Percentiles rank a stretch among this genome's conserved stretches.
phyloP scores from a whole-genome alignment of 306 rosid genomes.

The Sophora flavescens region DNA sequence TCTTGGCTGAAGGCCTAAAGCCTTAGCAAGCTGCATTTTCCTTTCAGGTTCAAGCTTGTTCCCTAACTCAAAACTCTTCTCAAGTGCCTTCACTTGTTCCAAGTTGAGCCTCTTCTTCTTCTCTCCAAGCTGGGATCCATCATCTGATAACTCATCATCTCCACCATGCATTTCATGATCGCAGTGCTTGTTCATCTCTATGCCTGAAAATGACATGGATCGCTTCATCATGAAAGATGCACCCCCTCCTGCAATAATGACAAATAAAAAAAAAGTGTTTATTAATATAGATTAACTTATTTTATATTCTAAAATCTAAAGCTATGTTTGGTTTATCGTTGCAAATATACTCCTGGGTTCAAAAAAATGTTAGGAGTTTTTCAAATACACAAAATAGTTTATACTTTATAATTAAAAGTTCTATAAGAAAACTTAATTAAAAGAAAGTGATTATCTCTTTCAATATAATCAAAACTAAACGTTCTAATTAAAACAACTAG shows the following conservation, averaged over 20 bases:
- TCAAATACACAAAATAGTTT: too few relatives aligned
- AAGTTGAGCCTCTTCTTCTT: slow-evolving; percentile 87
- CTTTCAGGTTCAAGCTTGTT: slow-evolving; percentile 97
- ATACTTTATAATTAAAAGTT: too few relatives aligned
- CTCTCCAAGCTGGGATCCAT: slow-evolving; percentile 85
- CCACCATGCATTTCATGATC: slow-evolving; percentile 54
- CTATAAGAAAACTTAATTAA: too few relatives aligned
- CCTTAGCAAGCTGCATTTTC: slow-evolving; percentile 85
- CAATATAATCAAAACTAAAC: too few relatives aligned
- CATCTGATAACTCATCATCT: slow-evolving; percentile 87
- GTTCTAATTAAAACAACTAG: too few relatives aligned
- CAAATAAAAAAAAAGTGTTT: not conserved
- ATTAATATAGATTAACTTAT: too few relatives aligned
- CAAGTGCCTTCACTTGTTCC: slow-evolving; percentile 91
- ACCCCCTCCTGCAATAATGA: slow-evolving; percentile 51
- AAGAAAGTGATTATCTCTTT: too few relatives aligned
- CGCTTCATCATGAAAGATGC: slow-evolving; percentile 79
- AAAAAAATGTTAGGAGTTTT: too few relatives aligned
- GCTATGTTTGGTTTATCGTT: too few relatives aligned
- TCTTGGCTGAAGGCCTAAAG: slow-evolving; percentile 83
- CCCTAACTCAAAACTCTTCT: slow-evolving; percentile 91
- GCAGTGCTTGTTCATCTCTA: slow-evolving; percentile 55
- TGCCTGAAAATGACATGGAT: slow-evolving; percentile 87
- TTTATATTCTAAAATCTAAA: too few relatives aligned
- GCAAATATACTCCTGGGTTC: too few relatives aligned